Conservation (phyloP, 1,284 basidiomycete species). For the Naganishia sp. region DNA sequence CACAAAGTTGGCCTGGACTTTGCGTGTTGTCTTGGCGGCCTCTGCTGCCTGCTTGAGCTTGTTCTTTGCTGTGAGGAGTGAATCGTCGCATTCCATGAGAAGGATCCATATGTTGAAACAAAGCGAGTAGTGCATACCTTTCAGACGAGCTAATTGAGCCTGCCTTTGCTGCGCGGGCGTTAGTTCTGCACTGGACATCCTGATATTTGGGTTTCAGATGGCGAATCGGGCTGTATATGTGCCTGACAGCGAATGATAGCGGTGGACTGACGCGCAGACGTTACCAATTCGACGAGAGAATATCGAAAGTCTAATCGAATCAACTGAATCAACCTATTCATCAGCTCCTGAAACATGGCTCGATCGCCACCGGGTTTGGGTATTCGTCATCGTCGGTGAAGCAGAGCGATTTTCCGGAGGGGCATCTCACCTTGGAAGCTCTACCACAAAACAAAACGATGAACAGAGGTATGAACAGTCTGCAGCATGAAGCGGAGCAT, state of each 20-base stretch:
- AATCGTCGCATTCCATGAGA: too few species aligned
- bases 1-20: conserved; percentile 38
- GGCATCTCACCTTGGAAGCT: too few species aligned
- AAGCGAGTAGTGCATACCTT: conserved; percentile 42
- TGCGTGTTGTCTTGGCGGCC: conserved; percentile 33
- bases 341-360: not conserved
- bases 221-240: too few species aligned
- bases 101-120: too few species aligned
- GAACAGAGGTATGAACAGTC: too few species aligned
- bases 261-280: not conserved
- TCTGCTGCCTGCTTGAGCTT: conserved; percentile 31
- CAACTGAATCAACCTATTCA: not conserved
- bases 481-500: too few species aligned
- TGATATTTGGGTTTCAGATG: not conserved
- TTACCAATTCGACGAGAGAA: not conserved
- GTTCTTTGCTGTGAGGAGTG: conserved; percentile 17
- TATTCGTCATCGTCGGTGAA: conserved; percentile 7
- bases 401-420: too few species aligned
- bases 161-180: conserved; percentile 47
- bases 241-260: not conserved
- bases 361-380: conserved; percentile 5
- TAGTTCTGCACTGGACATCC: conserved; percentile 10
- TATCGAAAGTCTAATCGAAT: too few species aligned
- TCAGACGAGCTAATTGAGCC: conserved; percentile 53
- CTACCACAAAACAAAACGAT: too few species aligned